Evolutionary conservation across 352 stramenopile species (phyloP), one percentile per base, ranked within the genome.

Genomic region (Nothophytophthora sp.): DNA sequence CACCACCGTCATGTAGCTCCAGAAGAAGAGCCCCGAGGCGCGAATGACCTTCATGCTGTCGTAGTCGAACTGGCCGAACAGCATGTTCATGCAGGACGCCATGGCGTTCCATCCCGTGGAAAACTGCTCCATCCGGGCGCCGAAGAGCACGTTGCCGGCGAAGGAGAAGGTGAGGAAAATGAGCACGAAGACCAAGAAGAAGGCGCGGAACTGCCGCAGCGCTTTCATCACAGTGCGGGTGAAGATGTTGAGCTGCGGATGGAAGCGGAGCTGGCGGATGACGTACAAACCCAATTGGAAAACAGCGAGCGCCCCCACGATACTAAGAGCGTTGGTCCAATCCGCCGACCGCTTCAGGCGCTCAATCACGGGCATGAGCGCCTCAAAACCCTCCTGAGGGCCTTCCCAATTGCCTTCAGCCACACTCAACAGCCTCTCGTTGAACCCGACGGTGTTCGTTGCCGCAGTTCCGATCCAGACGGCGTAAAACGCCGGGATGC

Each of bases 21-120:
- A 81, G 64, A 81, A 84, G 59, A 68, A 84, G 25, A 81, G 27
- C 52, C 74, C 68, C 2, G 67, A 58, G 15, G 71, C 46, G 0
- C 58, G 70, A 0, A 50, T 37, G 36, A 72, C 33, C 38, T 64
- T 44, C 34, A 81, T 75, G 1, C 50, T 56, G 2, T 46, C 25
- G 45, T 72, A 78, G 58, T 81, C 65, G 32, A 84, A 84, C 34
- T 65, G 68, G 0, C 70, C 73, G 29, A 84, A 81, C 5, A 78
- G 59, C 53, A 84, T 79, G 55, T 81, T 75, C 19, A 81, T 55
- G 18, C 72, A 80, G 30, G 70, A 63, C 36, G 75, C 57, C 25
- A 79, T 50, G 0, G 73, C 59, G 8, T 52, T 38, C 15, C 41
- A 30, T 5, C 81, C 22, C 7, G 66, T 71, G 7, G 65, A 63